Conservation (phyloP, 371 early-diverging fungal species). For the Nematocida major region DNA sequence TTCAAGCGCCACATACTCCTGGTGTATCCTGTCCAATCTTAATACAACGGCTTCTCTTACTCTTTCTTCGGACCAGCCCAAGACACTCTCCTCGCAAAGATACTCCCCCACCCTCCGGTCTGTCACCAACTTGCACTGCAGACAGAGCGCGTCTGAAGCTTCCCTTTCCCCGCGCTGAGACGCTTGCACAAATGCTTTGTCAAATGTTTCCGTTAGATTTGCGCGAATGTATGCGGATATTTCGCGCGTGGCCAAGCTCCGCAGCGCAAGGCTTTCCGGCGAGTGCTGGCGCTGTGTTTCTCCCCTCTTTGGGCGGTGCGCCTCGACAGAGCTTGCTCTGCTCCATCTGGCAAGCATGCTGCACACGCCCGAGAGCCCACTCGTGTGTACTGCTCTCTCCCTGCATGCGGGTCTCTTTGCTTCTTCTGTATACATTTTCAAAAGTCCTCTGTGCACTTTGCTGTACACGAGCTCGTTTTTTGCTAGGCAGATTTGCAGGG, state of each 20-base stretch:
- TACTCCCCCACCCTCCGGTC: conserved; percentile 7
- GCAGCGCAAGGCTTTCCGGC: not conserved
- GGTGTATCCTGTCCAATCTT: not conserved
- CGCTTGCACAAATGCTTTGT: not conserved
- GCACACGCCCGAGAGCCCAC: too few relatives aligned
- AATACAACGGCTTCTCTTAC: not conserved
- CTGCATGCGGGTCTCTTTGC: too few relatives aligned
- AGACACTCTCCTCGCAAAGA: not conserved
- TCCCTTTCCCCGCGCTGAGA: not conserved
- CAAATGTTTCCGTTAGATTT: not conserved
- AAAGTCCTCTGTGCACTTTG: not conserved
- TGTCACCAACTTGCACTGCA: not conserved
- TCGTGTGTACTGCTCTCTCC: too few relatives aligned
- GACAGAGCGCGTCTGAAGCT: not conserved
- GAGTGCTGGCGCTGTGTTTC: too few relatives aligned
- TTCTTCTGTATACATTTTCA: not conserved
- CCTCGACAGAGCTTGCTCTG: too few relatives aligned
- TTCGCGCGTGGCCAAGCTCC: not conserved
- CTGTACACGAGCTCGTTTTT: not conserved
- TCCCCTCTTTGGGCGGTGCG: too few relatives aligned
- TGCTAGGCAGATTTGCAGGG: not conserved
- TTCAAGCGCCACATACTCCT: too few relatives aligned
- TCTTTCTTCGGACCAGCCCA: not conserved
- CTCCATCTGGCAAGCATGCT: too few relatives aligned
- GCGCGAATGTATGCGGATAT: not conserved